Conservation (phyloP, 2,329 filamentous ascomycete genomes). For the Sclerotinia trifoliorum region DNA sequence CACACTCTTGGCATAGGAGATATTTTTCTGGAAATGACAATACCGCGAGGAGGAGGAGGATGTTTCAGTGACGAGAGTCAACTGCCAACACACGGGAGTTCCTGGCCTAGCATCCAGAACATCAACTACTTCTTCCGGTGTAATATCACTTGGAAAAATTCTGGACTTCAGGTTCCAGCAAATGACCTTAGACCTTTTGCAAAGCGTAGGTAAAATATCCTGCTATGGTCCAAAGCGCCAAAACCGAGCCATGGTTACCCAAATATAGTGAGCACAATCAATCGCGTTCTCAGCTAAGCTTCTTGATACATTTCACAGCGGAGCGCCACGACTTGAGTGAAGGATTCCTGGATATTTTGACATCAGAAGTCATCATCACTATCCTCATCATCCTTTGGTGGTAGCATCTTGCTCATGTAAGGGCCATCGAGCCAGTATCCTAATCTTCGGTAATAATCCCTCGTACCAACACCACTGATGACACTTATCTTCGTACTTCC, state of each 20-base stretch:
- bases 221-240: neutral
- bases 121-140: neutral
- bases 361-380: constrained; percentile 34
- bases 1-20: neutral
- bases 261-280: neutral
- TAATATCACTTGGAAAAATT: neutral
- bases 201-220: neutral
- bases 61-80: neutral
- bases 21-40: neutral
- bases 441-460: constrained; percentile 90
- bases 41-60: neutral
- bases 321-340: neutral
- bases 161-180: neutral
- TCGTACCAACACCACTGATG: constrained; percentile 94
- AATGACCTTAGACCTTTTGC: too few relatives aligned
- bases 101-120: neutral
- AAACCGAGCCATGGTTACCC: neutral
- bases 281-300: constrained; percentile 6
- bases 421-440: constrained; percentile 87
- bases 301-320: neutral
- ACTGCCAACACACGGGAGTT: neutral
- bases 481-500: constrained; percentile 92
- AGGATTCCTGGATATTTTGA: neutral
- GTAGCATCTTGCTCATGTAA: constrained; percentile 40
- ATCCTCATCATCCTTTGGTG: constrained; percentile 37